Base-by-base conservation (phyloP, 1,284 basidiomycete species). In the Termitomyces sp. region DNA sequence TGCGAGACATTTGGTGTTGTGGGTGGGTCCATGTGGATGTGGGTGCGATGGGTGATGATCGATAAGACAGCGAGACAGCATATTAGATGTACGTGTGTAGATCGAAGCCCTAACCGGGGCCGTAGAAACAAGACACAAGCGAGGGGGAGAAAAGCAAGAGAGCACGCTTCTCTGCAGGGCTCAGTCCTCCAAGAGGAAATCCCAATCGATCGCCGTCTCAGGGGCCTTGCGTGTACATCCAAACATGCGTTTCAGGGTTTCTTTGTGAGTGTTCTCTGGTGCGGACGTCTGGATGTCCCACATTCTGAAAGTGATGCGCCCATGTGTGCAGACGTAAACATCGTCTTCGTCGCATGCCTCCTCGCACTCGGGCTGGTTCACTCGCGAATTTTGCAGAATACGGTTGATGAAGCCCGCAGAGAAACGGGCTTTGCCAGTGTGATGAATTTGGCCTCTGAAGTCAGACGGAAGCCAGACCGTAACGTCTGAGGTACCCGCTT, bases 391-490 rank as follows among this genome's bases (percentile, higher is more conserved):
- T 46, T 68, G 72, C 67, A 85, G 70, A 55, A 89, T 80, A 56
- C 77, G 78, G 66, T 89, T 88, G 47, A 79, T 69, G 68, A 89
- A 89, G 41, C 84, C 85, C 4, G 85, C 75, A 26, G 86, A 89
- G 66, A 83, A 84, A 13, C 74, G 68, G 10, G 79, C 72, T 53
- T 73, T 80, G 48, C 75, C 74, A 3, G 76, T 72, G 60, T 80
- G 69, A 58, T 75, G 78, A 47, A 89, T 85, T 44, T 72, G 77
- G 19, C 86, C 86, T 53, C 73, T 77, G 69, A 89, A 89, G 63
- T 89, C 86, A 30, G 85, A 88, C 3, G 86, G 87, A 11, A 89
- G 72, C 80, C 83, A 89, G 57, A 89, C 66, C 3, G 80, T 84
- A 21, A 88, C 75, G 58, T 86, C 78, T 35, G 85, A 82, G 33